Percentiles rank a stretch among this genome's conserved stretches.
Evolutionary conservation across 2,329 filamentous ascomycete genomes (phyloP).

Genomic region (Rhexocercosporidium sp.): DNA sequence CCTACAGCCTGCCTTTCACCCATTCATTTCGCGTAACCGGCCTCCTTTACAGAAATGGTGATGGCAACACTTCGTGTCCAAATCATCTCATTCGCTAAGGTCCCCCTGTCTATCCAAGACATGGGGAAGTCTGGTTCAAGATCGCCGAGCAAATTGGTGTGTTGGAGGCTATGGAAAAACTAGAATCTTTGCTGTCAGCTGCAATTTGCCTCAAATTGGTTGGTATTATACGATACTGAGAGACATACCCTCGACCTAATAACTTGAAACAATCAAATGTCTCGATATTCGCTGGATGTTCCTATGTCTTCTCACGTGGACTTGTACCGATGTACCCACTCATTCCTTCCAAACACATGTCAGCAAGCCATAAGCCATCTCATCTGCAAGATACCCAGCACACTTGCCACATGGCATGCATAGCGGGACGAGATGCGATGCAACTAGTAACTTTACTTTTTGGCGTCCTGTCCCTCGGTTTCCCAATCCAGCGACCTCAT

Average conservation of each 20-base stretch:
- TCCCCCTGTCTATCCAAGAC: not conserved
- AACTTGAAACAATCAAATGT: not conserved
- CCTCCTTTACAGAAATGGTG: conserved; percentile 1
- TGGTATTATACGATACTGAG: not conserved
- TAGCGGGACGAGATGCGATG: not conserved
- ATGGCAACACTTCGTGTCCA: conserved; percentile 1
- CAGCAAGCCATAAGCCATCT: conserved; percentile 1
- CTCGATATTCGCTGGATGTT: not conserved
- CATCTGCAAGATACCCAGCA: not conserved
- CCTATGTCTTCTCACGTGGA: not conserved
- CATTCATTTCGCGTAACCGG: not conserved
- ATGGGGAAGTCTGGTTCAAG: not conserved
- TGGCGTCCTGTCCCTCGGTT: not conserved
- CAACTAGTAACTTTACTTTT: not conserved
- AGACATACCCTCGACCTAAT: too few species aligned
- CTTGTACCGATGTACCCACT: not conserved
- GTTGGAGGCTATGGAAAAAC: not conserved
- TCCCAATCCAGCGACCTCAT: not conserved
- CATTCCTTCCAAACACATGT: not conserved
- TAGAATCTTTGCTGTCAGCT: not conserved
- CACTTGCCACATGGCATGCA: conserved; percentile 4
- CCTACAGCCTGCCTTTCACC: not conserved
- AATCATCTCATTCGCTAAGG: not conserved
- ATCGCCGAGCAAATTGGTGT: not conserved
- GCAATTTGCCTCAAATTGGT: not conserved